Evolutionary conservation across 768 basidiomycete genomes (phyloP).

Genomic region (Leucogyrophana mollusca): DNA sequence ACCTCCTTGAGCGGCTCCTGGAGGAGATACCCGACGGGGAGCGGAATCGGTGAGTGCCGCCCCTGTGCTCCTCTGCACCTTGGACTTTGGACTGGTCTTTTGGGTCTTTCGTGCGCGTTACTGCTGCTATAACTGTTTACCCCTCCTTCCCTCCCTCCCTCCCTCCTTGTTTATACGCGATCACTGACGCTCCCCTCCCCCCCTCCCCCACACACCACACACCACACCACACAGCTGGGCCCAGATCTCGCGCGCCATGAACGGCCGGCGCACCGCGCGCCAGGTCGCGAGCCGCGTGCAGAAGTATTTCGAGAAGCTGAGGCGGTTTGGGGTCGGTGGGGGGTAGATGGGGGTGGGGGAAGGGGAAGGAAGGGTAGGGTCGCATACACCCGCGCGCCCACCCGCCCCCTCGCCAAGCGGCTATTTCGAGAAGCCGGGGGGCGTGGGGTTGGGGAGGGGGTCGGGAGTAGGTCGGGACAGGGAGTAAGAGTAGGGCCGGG

Average conservation of each 20-base stretch:
- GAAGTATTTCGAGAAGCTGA: constrained; percentile 85
- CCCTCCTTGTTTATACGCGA: not conserved
- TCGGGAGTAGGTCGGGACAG: no score
- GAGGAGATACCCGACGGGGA: constrained; percentile 78
- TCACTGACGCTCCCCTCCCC: not conserved
- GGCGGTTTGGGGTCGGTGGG: constrained; percentile 62
- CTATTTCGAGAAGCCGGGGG: no score
- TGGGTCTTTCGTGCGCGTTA: not conserved
- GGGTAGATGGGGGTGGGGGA: constrained; percentile 16
- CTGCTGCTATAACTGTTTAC: no score
- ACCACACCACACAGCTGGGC: constrained; percentile 52
- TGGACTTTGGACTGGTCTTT: no score
- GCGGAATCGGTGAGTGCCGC: constrained; percentile 58
- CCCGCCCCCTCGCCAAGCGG: no score
- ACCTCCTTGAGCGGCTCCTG: constrained; percentile 69
- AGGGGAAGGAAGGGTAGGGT: no score
- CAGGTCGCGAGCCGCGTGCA: constrained; percentile 90
- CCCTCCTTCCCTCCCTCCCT: no score
- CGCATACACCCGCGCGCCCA: no score
- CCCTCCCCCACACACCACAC: constrained; percentile 5
- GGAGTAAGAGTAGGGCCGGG: no score
- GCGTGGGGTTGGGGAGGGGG: no score
- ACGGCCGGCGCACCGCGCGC: constrained; percentile 69
- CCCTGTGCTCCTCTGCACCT: not conserved
- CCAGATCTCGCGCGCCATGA: constrained; percentile 82